Base-by-base conservation (phyloP, 306 rosid genomes). In the Biancaea sappan region DNA sequence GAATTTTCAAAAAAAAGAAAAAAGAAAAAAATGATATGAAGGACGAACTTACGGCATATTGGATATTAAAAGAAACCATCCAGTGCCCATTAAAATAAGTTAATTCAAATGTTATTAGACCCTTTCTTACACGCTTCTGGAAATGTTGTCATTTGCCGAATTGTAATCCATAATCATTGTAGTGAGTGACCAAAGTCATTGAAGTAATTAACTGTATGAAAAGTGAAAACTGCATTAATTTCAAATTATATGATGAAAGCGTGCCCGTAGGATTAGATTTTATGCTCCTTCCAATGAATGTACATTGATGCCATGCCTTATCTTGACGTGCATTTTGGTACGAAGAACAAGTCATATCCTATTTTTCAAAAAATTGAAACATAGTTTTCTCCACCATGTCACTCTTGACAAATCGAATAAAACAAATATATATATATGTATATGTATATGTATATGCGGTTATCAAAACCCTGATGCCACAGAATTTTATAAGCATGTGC, bases 401-500 rank as follows among this genome's bases (percentile, higher is more conserved):
- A 62, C 58, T 48, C 72, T 63, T 87, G 83, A 83, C 86, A 74
- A 81, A 65, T 29, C 9, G 34, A 71, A 52, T 4, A 70, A 50
- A 10, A 5, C 60, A n/a, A n/a, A n/a, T n/a, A n/a, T n/a, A n/a
- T n/a, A n/a, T n/a, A n/a, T n/a, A n/a, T n/a, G n/a, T n/a, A n/a
- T n/a, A n/a, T n/a, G n/a, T n/a, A n/a, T n/a, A n/a, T n/a, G n/a
- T n/a, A n/a, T 43, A 35, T 6, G 38, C 8, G 22, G 71, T 31
- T 35, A 29, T 35, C 3, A 77, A 69, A 69, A 28, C 58, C 43
- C 72, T 18, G 50, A 34, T 72, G 66, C 38, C 66, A 67, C 71
- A 75, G 71, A 35, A 57, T 52, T 76, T 84, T 88, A 81, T 67
- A 51, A 50, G 72, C 52, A 38, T n/a, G 21, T 60, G 77, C 86